Base-by-base conservation (phyloP, 495 filamentous ascomycete genomes). In the Neurospora sp. region DNA sequence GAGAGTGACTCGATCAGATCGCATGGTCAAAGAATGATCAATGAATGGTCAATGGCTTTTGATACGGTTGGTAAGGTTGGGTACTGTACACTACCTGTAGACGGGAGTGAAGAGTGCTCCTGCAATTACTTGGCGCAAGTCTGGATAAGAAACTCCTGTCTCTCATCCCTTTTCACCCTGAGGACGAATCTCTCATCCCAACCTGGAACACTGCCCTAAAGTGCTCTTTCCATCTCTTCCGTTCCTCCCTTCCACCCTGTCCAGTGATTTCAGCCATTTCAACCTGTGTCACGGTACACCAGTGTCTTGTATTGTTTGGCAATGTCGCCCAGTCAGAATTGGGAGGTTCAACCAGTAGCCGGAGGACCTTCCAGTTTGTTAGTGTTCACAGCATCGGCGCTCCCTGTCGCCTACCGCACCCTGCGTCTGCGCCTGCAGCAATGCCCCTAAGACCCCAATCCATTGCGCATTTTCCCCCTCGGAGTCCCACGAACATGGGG, bases 281-380 rank as follows among this genome's bases (percentile, higher is more conserved):
- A 39, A 37, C 37, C 70, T 59, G 70, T 40, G 38, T 70, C 48
- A 20, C 44, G 68, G 35, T 41, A 73, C 72, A 61, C 42, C 69
- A 69, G 40, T 73, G 53, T 31, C 22, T 61, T 31, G 48, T 59
- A 22, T 71, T 65, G 68, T 65, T 41, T 75, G 76, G 74, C 75
- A 72, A 73, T 76, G 72, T 72, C 59, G 61, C 69, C 79, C 79
- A 79, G 72, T 81, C 75, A 77, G 48, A 79, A 72, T 61, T 14
- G 27, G 53, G 53, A 27, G 53, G 53, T 61, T 61, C 53, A 61
- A 35, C 53, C 53, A 61, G 53, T 61, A 35, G 53, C 22, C 53
- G 53, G 53, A 61, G 53, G 53, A 61, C 53, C 53, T 61, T 61
- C 53, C 53, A 27, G 14, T 61, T 14, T 61, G 53, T 61, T 59